Conservation (phyloP, 148 eudicot species). For the Camellia japonica region DNA sequence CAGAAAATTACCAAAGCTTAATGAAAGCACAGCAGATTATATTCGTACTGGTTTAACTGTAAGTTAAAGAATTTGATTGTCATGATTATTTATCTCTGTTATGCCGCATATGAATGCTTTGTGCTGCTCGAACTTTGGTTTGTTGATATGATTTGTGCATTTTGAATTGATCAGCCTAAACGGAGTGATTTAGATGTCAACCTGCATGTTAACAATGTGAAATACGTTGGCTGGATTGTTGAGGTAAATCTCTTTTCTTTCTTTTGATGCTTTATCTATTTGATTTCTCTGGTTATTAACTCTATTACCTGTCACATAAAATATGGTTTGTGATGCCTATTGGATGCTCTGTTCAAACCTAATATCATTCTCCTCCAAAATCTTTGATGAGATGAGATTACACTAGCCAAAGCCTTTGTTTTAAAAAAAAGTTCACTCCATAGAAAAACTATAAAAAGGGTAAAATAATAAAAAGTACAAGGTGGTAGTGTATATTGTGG, state of each 20-base stretch:
- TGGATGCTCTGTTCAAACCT: not conserved
- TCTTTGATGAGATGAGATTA: constrained; percentile 43
- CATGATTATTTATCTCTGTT: not conserved
- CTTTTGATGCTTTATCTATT: constrained; percentile 3
- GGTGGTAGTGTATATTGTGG: not conserved
- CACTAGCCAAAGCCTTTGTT: not conserved
- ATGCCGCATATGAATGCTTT: not conserved
- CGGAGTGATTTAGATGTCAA: constrained; percentile 98
- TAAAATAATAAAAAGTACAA: not conserved
- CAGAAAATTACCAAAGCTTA: constrained; percentile 85
- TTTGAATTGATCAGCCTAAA: constrained; percentile 59
- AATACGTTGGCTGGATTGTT: constrained; percentile 93
- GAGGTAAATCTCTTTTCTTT: constrained; percentile 54
- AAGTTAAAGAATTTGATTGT: constrained; percentile 30
- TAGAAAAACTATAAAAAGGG: not conserved
- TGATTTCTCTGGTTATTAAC: not conserved
- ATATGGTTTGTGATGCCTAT: not conserved
- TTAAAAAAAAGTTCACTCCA: not conserved
- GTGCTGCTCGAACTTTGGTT: not conserved
- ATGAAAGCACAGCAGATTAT: constrained; percentile 62
- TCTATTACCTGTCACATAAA: not conserved
- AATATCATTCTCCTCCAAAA: not conserved
- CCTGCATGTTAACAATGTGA: constrained; percentile 98
- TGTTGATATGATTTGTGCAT: constrained; percentile 5
- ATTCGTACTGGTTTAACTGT: constrained; percentile 75